phyloP scores from a whole-genome alignment of 306 rosid species.

The Betula pendula region DNA sequence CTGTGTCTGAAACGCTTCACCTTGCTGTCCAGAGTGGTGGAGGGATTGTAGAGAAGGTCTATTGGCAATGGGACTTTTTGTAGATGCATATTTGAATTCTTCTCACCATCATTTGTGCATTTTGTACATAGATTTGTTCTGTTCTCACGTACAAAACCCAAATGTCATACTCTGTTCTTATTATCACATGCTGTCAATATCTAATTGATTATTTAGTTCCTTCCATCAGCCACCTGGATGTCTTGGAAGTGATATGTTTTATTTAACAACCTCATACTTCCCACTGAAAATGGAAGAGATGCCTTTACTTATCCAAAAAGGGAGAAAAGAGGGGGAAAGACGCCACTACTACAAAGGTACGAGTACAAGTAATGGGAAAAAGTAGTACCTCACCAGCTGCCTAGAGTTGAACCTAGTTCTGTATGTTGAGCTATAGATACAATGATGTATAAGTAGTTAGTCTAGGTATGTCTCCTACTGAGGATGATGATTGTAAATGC shows the following conservation, averaged over 20 bases:
- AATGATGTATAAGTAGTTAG: too few species aligned
- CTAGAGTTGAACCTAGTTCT: too few species aligned
- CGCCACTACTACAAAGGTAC: not conserved
- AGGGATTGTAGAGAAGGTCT: constrained; percentile 94
- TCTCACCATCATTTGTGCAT: constrained; percentile 71
- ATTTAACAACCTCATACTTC: not conserved
- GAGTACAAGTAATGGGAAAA: too few species aligned
- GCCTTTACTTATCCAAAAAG: not conserved
- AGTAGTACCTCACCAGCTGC: too few species aligned
- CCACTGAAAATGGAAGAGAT: not conserved
- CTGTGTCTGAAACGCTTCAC: constrained; percentile 92
- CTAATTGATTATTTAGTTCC: constrained; percentile 1
- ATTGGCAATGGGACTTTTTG: constrained; percentile 96
- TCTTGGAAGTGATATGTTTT: not conserved
- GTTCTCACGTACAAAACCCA: constrained; percentile 36
- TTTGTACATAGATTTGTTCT: constrained; percentile 60
- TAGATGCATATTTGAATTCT: constrained; percentile 38
- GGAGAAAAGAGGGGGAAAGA: not conserved
- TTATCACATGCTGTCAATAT: constrained; percentile 11
- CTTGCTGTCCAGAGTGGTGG: constrained; percentile 98
- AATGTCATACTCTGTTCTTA: not conserved
- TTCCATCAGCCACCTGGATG: not conserved
- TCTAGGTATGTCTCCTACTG: too few species aligned
- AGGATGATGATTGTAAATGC: too few species aligned
- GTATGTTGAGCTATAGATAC: too few species aligned